Evolutionary conservation across 176 grass and related monocot genomes (phyloP).

Genomic region (Pontederia crassipes): DNA sequence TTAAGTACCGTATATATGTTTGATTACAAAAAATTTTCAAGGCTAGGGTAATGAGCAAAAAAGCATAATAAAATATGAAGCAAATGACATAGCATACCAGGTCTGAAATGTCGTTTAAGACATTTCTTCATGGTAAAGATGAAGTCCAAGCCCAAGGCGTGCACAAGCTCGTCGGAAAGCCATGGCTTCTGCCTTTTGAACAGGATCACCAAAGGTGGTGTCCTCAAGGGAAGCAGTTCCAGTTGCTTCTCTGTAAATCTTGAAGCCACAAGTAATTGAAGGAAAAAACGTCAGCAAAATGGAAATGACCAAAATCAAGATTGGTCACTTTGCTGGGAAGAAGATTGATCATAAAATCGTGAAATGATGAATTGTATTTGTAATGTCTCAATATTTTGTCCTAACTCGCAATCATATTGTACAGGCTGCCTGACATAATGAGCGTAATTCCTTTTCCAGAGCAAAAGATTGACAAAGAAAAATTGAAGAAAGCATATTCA

Average conservation of each 20-base stretch:
- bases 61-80: background rate
- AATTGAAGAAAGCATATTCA: too few relatives aligned
- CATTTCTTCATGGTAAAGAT: conserved; percentile 93
- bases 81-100: conserved; percentile 16
- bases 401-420: too few relatives aligned
- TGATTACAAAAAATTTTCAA: conserved; percentile 5
- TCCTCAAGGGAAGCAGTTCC: conserved; percentile 61
- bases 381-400: too few relatives aligned
- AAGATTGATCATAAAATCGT: too few relatives aligned
- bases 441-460: too few relatives aligned
- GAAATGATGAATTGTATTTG: too few relatives aligned
- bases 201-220: conserved; percentile 58
- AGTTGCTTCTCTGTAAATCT: conserved; percentile 88
- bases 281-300: background rate
- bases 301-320: background rate
- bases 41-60: conserved; percentile 9
- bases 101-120: conserved; percentile 31
- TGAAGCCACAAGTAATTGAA: background rate
- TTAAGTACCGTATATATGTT: too few relatives aligned
- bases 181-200: conserved; percentile 99
- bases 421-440: too few relatives aligned
- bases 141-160: conserved; percentile 83
- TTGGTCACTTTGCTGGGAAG: too few relatives aligned
- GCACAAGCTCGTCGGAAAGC: conserved; percentile 96
- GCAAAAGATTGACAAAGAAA: too few relatives aligned